Evolutionary conservation across 176 grass and related monocot species (phyloP).

Genomic region (Oryza coarctata): DNA sequence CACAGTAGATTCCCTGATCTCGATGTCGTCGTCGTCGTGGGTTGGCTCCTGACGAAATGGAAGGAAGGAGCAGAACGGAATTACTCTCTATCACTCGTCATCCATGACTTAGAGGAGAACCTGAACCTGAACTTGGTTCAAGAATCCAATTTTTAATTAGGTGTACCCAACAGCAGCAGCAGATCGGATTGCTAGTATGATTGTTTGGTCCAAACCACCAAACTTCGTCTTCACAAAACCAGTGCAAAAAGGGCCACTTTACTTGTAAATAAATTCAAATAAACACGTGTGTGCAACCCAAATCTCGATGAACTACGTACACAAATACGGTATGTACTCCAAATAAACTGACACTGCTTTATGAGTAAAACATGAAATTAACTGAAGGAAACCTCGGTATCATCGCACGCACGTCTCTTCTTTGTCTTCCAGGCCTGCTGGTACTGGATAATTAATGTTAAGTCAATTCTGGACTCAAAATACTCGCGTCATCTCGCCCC

Average conservation of each 20-base stretch:
- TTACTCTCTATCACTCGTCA: too few relatives aligned
- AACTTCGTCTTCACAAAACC: neutral
- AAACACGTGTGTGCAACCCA: neutral
- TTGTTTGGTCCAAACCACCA: slow-evolving; percentile 31
- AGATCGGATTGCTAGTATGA: neutral
- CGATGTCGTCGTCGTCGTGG: too few relatives aligned
- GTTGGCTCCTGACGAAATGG: neutral
- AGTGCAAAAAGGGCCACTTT: neutral
- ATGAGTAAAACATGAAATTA: too few relatives aligned
- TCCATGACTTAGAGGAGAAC: too few relatives aligned
- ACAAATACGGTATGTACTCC: neutral
- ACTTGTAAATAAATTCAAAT: neutral
- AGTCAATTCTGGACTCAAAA: too few relatives aligned
- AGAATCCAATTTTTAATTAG: neutral
- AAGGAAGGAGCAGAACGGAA: neutral
- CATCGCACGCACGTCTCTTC: too few relatives aligned
- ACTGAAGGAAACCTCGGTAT: too few relatives aligned
- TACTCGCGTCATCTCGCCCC: too few relatives aligned
- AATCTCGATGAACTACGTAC: neutral
- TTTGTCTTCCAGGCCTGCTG: too few relatives aligned
- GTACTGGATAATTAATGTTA: too few relatives aligned
- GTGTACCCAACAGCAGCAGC: neutral
- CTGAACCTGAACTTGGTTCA: neutral
- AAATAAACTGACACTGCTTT: too few relatives aligned
- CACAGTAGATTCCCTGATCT: too few relatives aligned